Conservation (phyloP, 2,329 filamentous ascomycete genomes). For the Ceratocystis lukuohia region DNA sequence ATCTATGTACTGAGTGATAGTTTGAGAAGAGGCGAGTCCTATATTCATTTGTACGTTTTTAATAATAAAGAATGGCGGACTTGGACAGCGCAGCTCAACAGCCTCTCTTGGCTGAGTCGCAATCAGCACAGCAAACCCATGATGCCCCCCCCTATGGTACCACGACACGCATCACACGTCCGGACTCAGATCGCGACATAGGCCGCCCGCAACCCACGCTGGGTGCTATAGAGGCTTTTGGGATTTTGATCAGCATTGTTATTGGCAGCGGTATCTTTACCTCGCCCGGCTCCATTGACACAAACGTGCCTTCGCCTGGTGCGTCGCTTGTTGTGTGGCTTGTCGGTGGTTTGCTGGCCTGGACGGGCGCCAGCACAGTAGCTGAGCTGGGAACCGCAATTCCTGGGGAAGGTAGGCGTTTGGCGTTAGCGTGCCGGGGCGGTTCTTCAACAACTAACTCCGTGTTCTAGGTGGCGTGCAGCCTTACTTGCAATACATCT, state of each 20-base stretch:
- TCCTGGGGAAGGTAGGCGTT: slow-evolving; percentile 39
- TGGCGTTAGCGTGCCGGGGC: not conserved
- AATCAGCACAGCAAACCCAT: not conserved
- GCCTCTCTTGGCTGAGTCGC: not conserved
- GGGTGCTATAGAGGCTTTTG: slow-evolving; percentile 39
- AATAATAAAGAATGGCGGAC: not conserved
- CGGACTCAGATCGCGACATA: not conserved
- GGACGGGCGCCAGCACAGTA: slow-evolving; percentile 50
- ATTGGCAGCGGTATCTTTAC: slow-evolving; percentile 54
- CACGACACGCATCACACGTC: not conserved
- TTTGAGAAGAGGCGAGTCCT: not conserved
- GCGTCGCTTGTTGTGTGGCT: slow-evolving; percentile 46
- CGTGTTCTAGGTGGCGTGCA: slow-evolving; percentile 40
- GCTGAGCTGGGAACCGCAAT: slow-evolving; percentile 51
- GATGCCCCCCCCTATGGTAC: not conserved
- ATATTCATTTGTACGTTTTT: not conserved
- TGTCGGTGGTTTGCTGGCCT: slow-evolving; percentile 46
- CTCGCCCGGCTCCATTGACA: slow-evolving; percentile 48
- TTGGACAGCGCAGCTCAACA: not conserved
- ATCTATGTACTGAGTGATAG: not conserved
- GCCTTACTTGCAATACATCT: slow-evolving; percentile 48
- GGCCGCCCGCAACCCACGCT: slow-evolving; percentile 27
- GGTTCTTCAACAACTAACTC: not conserved
- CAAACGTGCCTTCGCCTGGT: slow-evolving; percentile 49
- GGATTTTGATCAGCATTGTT: slow-evolving; percentile 48